Percentiles rank a stretch among this genome's conserved stretches.
phyloP scores from a whole-genome alignment of 768 basidiomycete species.

The Daedaleopsis nitida region DNA sequence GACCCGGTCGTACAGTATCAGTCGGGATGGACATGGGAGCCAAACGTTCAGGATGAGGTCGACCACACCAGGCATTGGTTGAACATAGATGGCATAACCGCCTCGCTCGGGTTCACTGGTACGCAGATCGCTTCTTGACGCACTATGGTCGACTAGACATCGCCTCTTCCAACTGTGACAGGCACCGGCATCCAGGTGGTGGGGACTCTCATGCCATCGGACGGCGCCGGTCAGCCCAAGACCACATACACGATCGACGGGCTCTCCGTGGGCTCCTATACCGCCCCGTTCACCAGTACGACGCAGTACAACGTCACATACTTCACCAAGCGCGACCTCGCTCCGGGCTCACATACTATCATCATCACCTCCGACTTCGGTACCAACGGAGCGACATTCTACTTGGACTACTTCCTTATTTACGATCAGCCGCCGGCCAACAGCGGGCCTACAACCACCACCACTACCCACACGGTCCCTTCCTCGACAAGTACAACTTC shows the following conservation, averaged over 20 bases:
- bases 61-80: background rate
- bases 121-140: background rate
- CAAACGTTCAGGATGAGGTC: background rate
- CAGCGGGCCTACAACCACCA: no score
- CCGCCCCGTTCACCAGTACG: background rate
- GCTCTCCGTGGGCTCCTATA: background rate
- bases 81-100: background rate
- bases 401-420: slow-evolving; percentile 3
- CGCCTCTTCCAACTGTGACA: background rate
- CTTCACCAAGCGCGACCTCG: background rate
- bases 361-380: background rate
- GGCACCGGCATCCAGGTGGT: background rate
- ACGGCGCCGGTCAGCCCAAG: background rate
- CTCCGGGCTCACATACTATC: background rate
- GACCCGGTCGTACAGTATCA: slow-evolving; percentile 3
- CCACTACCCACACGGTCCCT: no score
- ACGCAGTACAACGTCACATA: slow-evolving; percentile 5
- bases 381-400: background rate
- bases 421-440: no score
- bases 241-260: background rate
- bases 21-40: slow-evolving; percentile 1
- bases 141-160: background rate
- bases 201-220: background rate
- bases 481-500: no score
- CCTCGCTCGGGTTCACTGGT: background rate